These are phyloP conservation scores for Colletotrichum sp. DNA, from an alignment of 2,329 filamentous ascomycete species.

Conservation along the genomic window DNA sequence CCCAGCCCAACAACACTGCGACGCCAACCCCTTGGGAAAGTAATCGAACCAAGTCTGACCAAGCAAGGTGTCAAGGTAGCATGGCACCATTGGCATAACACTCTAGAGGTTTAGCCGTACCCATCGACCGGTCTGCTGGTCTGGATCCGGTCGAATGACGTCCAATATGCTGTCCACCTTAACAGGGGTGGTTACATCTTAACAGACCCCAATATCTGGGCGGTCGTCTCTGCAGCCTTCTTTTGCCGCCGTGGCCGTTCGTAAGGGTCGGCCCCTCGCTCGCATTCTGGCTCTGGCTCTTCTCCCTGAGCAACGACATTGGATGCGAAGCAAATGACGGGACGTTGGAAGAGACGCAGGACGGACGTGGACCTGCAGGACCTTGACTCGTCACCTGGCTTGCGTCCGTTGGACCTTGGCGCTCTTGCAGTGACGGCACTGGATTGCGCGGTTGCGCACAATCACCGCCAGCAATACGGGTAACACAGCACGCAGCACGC, in stretches of 20 bases:
- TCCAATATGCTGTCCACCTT: neutral
- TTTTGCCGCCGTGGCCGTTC: neutral
- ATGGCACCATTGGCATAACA: neutral
- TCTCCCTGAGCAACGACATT: neutral
- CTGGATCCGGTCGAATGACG: slow-evolving; percentile 10
- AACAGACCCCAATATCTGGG: neutral
- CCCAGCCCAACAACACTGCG: neutral
- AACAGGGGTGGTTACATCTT: neutral
- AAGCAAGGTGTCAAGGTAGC: neutral
- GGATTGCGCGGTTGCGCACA: slow-evolving; percentile 16
- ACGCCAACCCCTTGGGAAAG: neutral
- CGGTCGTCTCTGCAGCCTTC: neutral
- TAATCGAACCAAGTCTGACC: neutral
- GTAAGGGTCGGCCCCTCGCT: neutral
- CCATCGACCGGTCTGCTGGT: neutral
- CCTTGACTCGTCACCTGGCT: slow-evolving; percentile 18
- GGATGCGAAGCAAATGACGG: neutral
- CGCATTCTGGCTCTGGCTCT: neutral
- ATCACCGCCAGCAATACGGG: neutral
- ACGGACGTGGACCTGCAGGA: neutral
- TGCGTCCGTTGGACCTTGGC: slow-evolving; percentile 13
- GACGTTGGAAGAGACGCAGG: neutral
- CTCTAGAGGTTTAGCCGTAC: neutral
- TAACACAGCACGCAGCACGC: neutral
- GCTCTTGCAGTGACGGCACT: slow-evolving; percentile 1